phyloP scores from a whole-genome alignment of 805 yeast species.

The Candida succiphila region DNA sequence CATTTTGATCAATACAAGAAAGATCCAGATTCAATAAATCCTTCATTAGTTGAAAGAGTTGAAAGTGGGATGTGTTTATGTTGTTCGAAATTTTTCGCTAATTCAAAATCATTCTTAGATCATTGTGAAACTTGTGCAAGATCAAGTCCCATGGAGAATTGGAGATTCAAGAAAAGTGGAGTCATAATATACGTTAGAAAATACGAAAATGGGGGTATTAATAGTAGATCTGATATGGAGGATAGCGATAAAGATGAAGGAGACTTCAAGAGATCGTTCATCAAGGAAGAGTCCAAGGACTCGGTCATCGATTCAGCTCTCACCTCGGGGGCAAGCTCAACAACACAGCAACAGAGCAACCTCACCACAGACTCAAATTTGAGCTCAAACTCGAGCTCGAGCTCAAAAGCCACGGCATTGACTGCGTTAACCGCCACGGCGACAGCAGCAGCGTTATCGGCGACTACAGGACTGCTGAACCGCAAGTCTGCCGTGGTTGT shows the following conservation, averaged over 20 bases:
- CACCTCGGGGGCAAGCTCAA: too few relatives aligned
- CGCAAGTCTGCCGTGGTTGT: too few relatives aligned
- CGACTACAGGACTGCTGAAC: too few relatives aligned
- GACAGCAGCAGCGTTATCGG: too few relatives aligned
- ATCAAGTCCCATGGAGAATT: slow-evolving; percentile 22
- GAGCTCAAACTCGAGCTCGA: too few relatives aligned
- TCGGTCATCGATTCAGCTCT: too few relatives aligned
- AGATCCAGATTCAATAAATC: slow-evolving; percentile 6
- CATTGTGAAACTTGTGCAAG: slow-evolving; percentile 59
- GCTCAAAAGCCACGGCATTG: too few relatives aligned
- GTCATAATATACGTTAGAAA: slow-evolving; percentile 5
- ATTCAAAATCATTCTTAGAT: slow-evolving; percentile 46
- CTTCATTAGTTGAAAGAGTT: slow-evolving; percentile 22
- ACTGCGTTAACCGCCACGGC: too few relatives aligned
- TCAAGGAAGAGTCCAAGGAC: too few relatives aligned
- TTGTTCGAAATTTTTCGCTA: slow-evolving; percentile 47
- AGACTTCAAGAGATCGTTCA: background rate
- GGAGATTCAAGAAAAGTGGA: slow-evolving; percentile 23
- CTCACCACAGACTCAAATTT: too few relatives aligned
- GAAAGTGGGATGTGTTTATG: slow-evolving; percentile 63
- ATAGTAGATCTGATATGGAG: background rate
- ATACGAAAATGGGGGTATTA: too few relatives aligned
- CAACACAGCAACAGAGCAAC: too few relatives aligned
- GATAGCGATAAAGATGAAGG: background rate
- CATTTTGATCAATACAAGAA: slow-evolving; percentile 46